Evolutionary conservation across 2,329 filamentous ascomycete species (phyloP).

Genomic region (Periconia sp.): DNA sequence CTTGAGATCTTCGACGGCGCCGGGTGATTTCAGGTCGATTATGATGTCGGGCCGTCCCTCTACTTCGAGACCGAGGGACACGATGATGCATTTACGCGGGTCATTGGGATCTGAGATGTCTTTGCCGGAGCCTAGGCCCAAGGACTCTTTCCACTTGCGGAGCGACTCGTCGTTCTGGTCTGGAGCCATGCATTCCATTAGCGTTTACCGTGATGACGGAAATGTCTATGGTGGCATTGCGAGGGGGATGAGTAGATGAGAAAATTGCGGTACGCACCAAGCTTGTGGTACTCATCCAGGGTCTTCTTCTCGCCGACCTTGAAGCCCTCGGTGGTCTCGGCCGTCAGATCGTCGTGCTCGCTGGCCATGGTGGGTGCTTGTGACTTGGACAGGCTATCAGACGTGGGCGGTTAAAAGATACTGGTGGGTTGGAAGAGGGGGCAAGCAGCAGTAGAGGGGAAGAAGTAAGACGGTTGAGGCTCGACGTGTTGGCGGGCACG

Average conservation of each 20-base stretch:
- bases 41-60: constrained; percentile 82
- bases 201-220: constrained; percentile 6
- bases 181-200: constrained; percentile 39
- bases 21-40: constrained; percentile 80
- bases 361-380: constrained; percentile 39
- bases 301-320: constrained; percentile 99
- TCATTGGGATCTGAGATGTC: constrained; percentile 67
- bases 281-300: constrained; percentile 89
- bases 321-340: constrained; percentile 92
- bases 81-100: constrained; percentile 89
- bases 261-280: constrained; percentile 68
- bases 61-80: constrained; percentile 85
- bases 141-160: constrained; percentile 95
- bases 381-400: too few species aligned
- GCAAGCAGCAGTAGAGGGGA: not conserved
- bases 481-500: too few species aligned
- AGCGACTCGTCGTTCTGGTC: constrained; percentile 87
- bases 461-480: not conserved
- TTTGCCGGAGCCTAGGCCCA: constrained; percentile 75
- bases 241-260: not conserved
- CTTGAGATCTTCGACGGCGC: constrained; percentile 79
- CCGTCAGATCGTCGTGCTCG: constrained; percentile 75
- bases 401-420: not conserved
- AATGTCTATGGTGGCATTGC: constrained; percentile 1
- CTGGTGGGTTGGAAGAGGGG: not conserved